Percentiles rank a stretch among this genome's conserved stretches.
phyloP scores from a whole-genome alignment of 1,284 basidiomycete genomes.

The Heimioporus punctisporus region DNA sequence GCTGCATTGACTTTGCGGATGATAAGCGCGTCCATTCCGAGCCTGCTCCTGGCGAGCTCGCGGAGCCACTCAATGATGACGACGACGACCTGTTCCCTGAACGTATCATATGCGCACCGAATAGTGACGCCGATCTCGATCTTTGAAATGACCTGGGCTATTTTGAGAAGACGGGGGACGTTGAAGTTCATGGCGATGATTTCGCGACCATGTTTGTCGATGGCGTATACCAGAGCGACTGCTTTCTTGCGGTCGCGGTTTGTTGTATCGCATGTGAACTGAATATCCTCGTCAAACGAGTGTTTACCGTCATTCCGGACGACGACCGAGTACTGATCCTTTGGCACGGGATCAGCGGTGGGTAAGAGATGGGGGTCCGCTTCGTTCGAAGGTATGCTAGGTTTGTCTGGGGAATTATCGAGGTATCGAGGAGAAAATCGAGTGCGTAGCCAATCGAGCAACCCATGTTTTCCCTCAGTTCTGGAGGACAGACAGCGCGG shows the following conservation, averaged over 20 bases:
- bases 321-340: constrained; percentile 84
- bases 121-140: constrained; percentile 95
- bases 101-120: constrained; percentile 87
- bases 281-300: constrained; percentile 89
- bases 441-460: constrained; percentile 78
- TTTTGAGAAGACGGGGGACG: constrained; percentile 71
- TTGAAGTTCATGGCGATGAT: constrained; percentile 82
- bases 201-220: constrained; percentile 88
- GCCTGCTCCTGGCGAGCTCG: constrained; percentile 75
- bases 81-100: constrained; percentile 85
- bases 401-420: constrained; percentile 85
- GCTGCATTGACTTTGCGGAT: constrained; percentile 74
- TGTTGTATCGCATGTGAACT: constrained; percentile 74
- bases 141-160: constrained; percentile 80
- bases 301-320: constrained; percentile 99
- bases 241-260: constrained; percentile 66
- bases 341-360: constrained; percentile 73
- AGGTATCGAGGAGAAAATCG: constrained; percentile 89
- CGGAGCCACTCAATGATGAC: constrained; percentile 88
- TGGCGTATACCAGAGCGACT: constrained; percentile 59
- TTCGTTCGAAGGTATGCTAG: constrained; percentile 67
- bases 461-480: constrained; percentile 73
- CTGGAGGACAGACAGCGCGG: constrained; percentile 56
- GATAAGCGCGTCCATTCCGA: constrained; percentile 67
- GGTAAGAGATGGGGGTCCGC: constrained; percentile 73